Conservation (phyloP, 192 early-diverging fungal genomes). For the Linnemannia zychae region DNA sequence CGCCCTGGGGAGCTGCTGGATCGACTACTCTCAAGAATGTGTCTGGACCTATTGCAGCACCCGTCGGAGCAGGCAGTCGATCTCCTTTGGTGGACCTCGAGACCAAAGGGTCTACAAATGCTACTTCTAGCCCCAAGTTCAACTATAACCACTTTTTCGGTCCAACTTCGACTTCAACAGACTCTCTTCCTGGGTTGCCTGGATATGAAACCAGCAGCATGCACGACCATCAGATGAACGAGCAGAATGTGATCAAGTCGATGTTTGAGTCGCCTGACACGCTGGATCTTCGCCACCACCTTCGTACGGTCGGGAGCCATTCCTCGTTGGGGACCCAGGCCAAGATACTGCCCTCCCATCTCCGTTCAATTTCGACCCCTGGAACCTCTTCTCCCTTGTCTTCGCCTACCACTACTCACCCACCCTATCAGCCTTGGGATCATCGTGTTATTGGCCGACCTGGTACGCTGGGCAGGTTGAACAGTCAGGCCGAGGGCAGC, state of each 20-base stretch:
- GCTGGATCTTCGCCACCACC: constrained; percentile 37
- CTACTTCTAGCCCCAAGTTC: background rate
- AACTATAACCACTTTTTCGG: constrained; percentile 45
- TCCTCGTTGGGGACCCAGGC: constrained; percentile 24
- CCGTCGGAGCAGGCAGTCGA: constrained; percentile 8
- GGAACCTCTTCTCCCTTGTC: constrained; percentile 36
- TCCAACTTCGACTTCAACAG: background rate
- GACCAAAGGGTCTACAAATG: background rate
- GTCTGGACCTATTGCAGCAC: constrained; percentile 9
- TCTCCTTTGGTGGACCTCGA: constrained; percentile 19
- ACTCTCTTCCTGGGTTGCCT: constrained; percentile 2
- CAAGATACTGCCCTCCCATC: constrained; percentile 49
- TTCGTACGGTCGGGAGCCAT: constrained; percentile 51
- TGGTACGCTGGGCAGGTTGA: constrained; percentile 33
- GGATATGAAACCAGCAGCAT: background rate
- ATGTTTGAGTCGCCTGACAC: constrained; percentile 54
- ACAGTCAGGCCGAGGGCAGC: constrained; percentile 44
- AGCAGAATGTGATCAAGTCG: constrained; percentile 50
- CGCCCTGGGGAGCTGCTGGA: constrained; percentile 19
- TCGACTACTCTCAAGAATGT: background rate
- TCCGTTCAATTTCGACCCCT: constrained; percentile 44
- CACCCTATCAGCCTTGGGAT: constrained; percentile 35
- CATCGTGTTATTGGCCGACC: constrained; percentile 36
- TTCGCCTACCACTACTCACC: constrained; percentile 19
- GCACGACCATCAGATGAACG: constrained; percentile 34